phyloP scores from a whole-genome alignment of 805 yeast genomes.

The Sungouiozyma intestinalis region DNA sequence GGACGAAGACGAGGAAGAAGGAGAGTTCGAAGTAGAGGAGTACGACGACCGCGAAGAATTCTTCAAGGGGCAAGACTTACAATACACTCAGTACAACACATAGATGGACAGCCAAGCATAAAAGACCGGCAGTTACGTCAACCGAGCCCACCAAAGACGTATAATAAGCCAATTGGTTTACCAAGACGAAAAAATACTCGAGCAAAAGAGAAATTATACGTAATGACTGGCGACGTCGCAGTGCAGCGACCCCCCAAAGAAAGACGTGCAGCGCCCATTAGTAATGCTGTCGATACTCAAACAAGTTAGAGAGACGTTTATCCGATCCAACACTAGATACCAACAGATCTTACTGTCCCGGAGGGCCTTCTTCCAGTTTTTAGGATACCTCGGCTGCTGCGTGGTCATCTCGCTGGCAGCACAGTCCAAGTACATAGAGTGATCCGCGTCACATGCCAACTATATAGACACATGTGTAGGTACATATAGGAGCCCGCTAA shows the following conservation, averaged over 20 bases:
- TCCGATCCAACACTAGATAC: slow-evolving; percentile 20
- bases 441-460: background rate
- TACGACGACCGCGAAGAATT: background rate
- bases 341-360: slow-evolving; percentile 25
- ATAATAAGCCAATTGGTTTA: too few relatives aligned
- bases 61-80: slow-evolving; percentile 1
- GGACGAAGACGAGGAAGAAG: slow-evolving; percentile 2
- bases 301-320: slow-evolving; percentile 27
- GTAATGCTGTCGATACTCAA: slow-evolving; percentile 23
- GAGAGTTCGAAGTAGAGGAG: slow-evolving; percentile 1
- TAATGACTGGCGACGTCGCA: too few relatives aligned
- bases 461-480: background rate
- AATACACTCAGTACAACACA: slow-evolving; percentile 1
- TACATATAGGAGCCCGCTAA: background rate
- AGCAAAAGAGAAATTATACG: too few relatives aligned
- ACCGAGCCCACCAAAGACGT: too few relatives aligned
- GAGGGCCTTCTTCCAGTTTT: slow-evolving; percentile 26
- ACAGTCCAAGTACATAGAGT: slow-evolving; percentile 15
- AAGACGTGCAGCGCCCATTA: too few relatives aligned
- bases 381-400: slow-evolving; percentile 28
- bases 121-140: background rate
- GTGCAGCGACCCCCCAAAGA: too few relatives aligned
- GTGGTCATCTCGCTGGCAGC: slow-evolving; percentile 25
- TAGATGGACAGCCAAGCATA: background rate
- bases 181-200: too few relatives aligned